Evolutionary conservation across 768 basidiomycete species (phyloP).

Genomic region (Galerina marginata): DNA sequence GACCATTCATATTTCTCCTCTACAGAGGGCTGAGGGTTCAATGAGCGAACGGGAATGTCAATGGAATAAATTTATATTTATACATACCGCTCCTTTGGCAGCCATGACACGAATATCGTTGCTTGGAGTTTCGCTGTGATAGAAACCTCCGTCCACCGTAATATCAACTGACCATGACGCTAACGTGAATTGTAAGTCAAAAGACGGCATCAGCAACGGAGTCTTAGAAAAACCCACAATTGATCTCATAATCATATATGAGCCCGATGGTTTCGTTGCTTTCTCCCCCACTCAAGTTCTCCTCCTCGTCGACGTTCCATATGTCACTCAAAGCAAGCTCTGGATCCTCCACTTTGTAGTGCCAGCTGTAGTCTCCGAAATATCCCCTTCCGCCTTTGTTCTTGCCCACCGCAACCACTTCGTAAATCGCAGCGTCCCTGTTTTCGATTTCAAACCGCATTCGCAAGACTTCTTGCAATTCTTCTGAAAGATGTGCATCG

Average conservation of each 20-base stretch:
- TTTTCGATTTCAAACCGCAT: conserved; percentile 7
- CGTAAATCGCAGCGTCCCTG: conserved; percentile 15
- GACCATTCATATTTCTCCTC: too few species aligned
- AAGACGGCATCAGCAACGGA: neutral
- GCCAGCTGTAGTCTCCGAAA: conserved; percentile 11
- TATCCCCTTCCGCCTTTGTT: neutral
- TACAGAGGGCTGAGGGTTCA: too few species aligned
- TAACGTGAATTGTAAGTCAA: neutral
- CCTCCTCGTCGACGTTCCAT: conserved; percentile 14
- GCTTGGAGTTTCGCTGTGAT: conserved; percentile 1
- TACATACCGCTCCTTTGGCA: conserved; percentile 14
- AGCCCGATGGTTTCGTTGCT: conserved; percentile 14
- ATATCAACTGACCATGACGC: conserved; percentile 14
- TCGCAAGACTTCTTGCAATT: neutral
- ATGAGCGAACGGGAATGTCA: neutral
- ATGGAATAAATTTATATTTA: neutral
- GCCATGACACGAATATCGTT: conserved; percentile 12
- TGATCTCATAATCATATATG: conserved; percentile 15
- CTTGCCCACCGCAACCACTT: conserved; percentile 16
- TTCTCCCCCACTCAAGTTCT: conserved; percentile 16
- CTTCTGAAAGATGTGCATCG: too few species aligned
- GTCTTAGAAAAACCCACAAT: neutral
- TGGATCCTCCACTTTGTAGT: conserved; percentile 15
- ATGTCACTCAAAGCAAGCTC: conserved; percentile 15
- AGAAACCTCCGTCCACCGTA: conserved; percentile 15